A percentile compares a stretch with the other conserved stretches of the same genome.
These are phyloP conservation scores for Fusarium sp. DNA, from an alignment of 2,329 filamentous ascomycete species.

Conservation along the genomic window DNA sequence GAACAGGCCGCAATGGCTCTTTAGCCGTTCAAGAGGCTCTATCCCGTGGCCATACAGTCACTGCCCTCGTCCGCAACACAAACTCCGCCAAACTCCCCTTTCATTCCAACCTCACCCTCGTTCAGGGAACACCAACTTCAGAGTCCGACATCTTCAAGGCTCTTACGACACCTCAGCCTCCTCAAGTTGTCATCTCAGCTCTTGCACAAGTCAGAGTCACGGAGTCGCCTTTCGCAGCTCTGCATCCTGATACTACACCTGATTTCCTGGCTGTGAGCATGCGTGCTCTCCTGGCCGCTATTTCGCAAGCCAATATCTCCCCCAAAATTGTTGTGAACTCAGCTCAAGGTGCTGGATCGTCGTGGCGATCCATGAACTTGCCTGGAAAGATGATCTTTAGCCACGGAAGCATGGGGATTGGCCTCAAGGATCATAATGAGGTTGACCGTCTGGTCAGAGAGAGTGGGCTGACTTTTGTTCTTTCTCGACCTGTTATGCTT, in stretches of 20 bases:
- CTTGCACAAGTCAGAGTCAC: slow-evolving; percentile 14
- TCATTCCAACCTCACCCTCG: slow-evolving; percentile 6
- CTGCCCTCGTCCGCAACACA: slow-evolving; percentile 11
- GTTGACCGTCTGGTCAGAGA: slow-evolving; percentile 10
- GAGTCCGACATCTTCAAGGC: neutral
- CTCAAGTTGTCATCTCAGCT: neutral
- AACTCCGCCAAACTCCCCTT: neutral
- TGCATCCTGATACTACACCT: slow-evolving; percentile 9
- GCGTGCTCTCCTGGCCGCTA: neutral
- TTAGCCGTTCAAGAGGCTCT: slow-evolving; percentile 17
- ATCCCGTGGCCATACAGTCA: slow-evolving; percentile 9
- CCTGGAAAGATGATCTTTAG: slow-evolving; percentile 18
- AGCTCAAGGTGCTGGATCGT: neutral
- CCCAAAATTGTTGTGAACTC: slow-evolving; percentile 22
- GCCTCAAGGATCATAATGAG: slow-evolving; percentile 18
- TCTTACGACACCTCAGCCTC: neutral
- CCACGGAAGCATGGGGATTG: slow-evolving; percentile 18
- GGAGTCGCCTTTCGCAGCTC: slow-evolving; percentile 11
- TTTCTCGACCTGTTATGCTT: slow-evolving; percentile 20
- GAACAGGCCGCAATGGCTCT: slow-evolving; percentile 29
- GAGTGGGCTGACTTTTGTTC: slow-evolving; percentile 9
- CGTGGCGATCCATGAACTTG: slow-evolving; percentile 23
- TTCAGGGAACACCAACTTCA: slow-evolving; percentile 18
- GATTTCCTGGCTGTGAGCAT: slow-evolving; percentile 24
- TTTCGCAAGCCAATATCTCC: accelerated